Evolutionary conservation across 805 yeast species (phyloP).

Genomic region (Candida caryicola): DNA sequence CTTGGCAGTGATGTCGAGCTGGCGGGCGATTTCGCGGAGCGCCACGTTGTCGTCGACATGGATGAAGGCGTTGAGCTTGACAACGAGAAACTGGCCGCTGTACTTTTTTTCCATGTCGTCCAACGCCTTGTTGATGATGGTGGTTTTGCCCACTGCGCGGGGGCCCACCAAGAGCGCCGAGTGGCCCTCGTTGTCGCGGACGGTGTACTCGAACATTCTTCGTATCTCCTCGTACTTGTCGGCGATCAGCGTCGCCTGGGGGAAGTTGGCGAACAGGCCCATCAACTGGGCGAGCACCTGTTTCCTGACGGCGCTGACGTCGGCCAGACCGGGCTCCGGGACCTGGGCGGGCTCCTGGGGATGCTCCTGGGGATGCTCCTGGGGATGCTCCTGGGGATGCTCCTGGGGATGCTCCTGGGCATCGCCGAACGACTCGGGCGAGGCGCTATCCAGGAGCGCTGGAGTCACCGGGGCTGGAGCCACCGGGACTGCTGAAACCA

Average conservation of each 20-base stretch:
- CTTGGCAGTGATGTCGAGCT: conserved; percentile 51
- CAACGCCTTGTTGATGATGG: conserved; percentile 58
- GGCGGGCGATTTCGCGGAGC: conserved; percentile 80
- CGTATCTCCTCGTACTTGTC: conserved; percentile 50
- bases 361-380: too few relatives aligned
- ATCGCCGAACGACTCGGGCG: too few relatives aligned
- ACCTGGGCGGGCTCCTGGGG: neutral
- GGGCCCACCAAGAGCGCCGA: conserved; percentile 82
- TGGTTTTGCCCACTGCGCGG: conserved; percentile 71
- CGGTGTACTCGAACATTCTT: conserved; percentile 58
- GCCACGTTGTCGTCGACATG: conserved; percentile 79
- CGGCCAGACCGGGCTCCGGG: conserved; percentile 8
- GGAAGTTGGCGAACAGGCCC: conserved; percentile 16
- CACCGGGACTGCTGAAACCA: too few relatives aligned
- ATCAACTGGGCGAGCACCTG: conserved; percentile 21
- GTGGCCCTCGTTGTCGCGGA: conserved; percentile 70
- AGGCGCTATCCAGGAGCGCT: too few relatives aligned
- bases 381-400: too few relatives aligned
- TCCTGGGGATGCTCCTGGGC: too few relatives aligned
- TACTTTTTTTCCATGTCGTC: conserved; percentile 38
- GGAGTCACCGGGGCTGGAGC: too few relatives aligned
- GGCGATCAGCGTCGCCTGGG: conserved; percentile 15
- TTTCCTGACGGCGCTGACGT: conserved; percentile 14
- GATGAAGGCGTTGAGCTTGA: conserved; percentile 65
- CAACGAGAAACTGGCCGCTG: conserved; percentile 53